Base-by-base conservation (phyloP, 352 stramenopile species). In the Globisporangium solare region DNA sequence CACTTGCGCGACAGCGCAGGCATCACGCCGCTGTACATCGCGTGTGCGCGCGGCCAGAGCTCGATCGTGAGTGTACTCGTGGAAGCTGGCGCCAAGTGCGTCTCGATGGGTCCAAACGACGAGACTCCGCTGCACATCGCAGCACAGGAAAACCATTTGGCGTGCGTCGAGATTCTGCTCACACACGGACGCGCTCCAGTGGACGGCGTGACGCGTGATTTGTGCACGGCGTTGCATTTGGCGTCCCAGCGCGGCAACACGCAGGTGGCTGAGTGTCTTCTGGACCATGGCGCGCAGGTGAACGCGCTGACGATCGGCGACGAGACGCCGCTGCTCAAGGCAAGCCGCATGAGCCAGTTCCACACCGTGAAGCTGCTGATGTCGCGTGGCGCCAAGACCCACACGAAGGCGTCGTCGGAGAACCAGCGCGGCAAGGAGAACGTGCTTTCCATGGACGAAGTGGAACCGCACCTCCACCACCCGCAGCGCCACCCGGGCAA, bases 51-150 rank as follows among this genome's bases (percentile, higher is more conserved):
- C 15, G 83, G 83, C 20, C 72, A 86, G 51, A 71, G 71, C 22
- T 61, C 70, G 39, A 80, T 90, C 35, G 83, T 86, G 43, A 70
- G 75, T 41, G 54, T 81, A 40, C 63, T 94, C 20, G 47, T 94
- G 18, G 56, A 83, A 46, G 76, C 76, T 12, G 79, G 79, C 13
- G 81, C 81, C 8, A 68, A 66, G 54, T 83, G 73, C 53, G 63
- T 60, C 6, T 51, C 72, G 18, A 80, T 89, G 35, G 83, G 83
- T 3, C 83, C 83, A 1, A 84, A 82, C 57, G 77, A 81, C 37
- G 80, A 94, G 68, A 88, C 75, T 11, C 71, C 83, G 18, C 68
- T 94, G 37, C 83, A 94, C 56, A 87, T 94, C 24, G 80, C 83
- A 3, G 81, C 81, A 10, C 83, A 94, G 66, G 83, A 94, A 47